Evolutionary conservation across 2,329 filamentous ascomycete species (phyloP).

Genomic region (Fusarium incarnatum): DNA sequence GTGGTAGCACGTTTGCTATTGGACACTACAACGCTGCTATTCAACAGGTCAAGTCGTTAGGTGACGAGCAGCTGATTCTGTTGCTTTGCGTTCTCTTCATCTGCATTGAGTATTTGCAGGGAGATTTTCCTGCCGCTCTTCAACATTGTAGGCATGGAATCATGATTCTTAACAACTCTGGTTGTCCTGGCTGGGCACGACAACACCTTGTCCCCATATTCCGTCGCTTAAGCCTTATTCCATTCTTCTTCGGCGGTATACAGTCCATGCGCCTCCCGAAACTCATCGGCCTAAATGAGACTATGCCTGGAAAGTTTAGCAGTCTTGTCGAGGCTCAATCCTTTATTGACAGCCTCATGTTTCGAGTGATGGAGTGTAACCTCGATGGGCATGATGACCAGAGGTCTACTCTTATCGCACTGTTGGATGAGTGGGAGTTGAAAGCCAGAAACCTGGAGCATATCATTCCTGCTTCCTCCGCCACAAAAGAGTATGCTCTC

Average conservation of each 20-base stretch:
- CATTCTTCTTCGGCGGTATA: conserved; percentile 9
- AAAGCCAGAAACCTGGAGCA: neutral
- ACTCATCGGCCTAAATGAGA: neutral
- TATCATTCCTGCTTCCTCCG: neutral
- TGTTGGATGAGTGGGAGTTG: neutral
- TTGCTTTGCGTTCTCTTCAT: conserved; percentile 28
- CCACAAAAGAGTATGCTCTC: neutral
- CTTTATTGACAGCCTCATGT: neutral
- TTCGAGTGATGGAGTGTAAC: neutral
- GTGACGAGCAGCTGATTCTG: conserved; percentile 11
- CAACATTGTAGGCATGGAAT: conserved; percentile 21
- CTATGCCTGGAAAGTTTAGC: neutral
- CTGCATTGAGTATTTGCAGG: conserved; percentile 30
- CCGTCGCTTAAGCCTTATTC: conserved; percentile 17
- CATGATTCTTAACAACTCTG: neutral
- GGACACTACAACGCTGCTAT: conserved; percentile 27
- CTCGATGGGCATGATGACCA: neutral
- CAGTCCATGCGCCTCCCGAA: neutral
- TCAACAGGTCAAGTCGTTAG: conserved; percentile 1
- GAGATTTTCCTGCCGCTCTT: conserved; percentile 13
- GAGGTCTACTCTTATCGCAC: neutral
- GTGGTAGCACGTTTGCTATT: conserved; percentile 18
- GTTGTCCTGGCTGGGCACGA: neutral
- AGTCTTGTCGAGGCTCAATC: neutral
- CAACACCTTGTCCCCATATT: conserved; percentile 25